A percentile compares a stretch with the other conserved stretches of the same genome.
Conservation (phyloP, 2,329 filamentous ascomycete species). For the Whalleya microplaca region DNA sequence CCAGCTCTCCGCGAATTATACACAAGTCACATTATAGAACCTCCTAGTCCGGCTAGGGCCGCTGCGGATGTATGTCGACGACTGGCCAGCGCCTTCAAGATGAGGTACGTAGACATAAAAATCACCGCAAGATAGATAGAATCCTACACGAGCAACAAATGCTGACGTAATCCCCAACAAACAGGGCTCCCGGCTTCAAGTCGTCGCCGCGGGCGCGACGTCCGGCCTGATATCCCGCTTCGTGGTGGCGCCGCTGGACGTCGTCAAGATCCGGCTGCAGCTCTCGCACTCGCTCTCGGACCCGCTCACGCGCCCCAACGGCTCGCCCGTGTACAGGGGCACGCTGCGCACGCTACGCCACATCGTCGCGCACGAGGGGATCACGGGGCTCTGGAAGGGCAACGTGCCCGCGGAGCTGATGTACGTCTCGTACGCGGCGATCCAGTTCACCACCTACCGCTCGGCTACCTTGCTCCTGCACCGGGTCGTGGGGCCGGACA, state of each 20-base stretch:
- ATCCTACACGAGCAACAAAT: no score
- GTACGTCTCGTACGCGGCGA: conserved; percentile 87
- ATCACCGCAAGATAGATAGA: no score
- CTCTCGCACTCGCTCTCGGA: conserved; percentile 83
- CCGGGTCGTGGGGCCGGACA: conserved; percentile 46
- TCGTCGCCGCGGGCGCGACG: conserved; percentile 58
- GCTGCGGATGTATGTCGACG: conserved; percentile 48
- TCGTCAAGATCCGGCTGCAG: conserved; percentile 97
- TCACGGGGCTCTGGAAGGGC: conserved; percentile 93
- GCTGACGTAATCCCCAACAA: no score
- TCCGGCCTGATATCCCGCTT: conserved; percentile 93
- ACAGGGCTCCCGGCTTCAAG: conserved; percentile 60
- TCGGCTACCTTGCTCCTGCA: conserved; percentile 71
- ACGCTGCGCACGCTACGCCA: conserved; percentile 74
- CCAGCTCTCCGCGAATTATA: no score
- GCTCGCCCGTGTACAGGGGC: conserved; percentile 68
- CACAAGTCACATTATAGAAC: conserved; percentile 4
- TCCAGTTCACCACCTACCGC: conserved; percentile 90
- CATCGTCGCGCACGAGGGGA: conserved; percentile 79
- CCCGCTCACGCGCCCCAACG: conserved; percentile 61
- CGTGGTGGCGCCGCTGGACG: conserved; percentile 91
- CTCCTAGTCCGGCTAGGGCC: conserved; percentile 33
- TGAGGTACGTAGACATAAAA: conserved; percentile 51
- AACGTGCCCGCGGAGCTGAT: conserved; percentile 94
- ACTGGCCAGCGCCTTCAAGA: conserved; percentile 57